Base-by-base conservation (phyloP, 1,284 basidiomycete genomes). In the Melampsora americana region DNA sequence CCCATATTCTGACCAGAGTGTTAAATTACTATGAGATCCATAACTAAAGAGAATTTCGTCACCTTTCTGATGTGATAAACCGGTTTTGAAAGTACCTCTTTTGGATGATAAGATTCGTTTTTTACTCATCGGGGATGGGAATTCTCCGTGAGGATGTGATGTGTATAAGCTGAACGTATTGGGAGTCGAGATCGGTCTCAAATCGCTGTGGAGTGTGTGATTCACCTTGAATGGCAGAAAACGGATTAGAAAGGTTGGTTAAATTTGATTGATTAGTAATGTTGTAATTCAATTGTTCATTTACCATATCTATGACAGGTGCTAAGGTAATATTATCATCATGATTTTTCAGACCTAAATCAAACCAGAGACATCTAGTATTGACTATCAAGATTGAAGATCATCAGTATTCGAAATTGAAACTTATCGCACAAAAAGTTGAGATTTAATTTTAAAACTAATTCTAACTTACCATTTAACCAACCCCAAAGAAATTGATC, bases 331-430 rank as follows among this genome's bases (percentile, higher is more conserved):
- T 71, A 48, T 79, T 80, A 73, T 81, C 78, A n/a, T 42, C 48
- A 23, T 78, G 77, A 18, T 77, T 67, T 14, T 69, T 67, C 4
- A 65, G 50, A 12, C 78, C 78, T 23, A 80, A 66, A 44, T 80
- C 78, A 61, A 77, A 79, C 60, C 79, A 81, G n/a, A 81, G 77
- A 62, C 80, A 81, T 44, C 81, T 79, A 7, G 80, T 80, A 66
- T 81, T 81, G 70, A 81, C 80, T 79, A n/a, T 5, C 0, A 0
- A 23, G 2, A 39, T 32, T 20, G 5, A 18, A 61, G 50, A 32
- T 44, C 23, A 16, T 23, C n/a, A 46, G 59, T 56, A 4, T 44
- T 35, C 23, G 60, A 18, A 28, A 39, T 56, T 0, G 16, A 69
- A 2, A 23, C 9, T n/a, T 11, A 23, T n/a, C 35, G 5, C 20